phyloP scores from a whole-genome alignment of 2,329 filamentous ascomycete species.

The Colletotrichum sp. region DNA sequence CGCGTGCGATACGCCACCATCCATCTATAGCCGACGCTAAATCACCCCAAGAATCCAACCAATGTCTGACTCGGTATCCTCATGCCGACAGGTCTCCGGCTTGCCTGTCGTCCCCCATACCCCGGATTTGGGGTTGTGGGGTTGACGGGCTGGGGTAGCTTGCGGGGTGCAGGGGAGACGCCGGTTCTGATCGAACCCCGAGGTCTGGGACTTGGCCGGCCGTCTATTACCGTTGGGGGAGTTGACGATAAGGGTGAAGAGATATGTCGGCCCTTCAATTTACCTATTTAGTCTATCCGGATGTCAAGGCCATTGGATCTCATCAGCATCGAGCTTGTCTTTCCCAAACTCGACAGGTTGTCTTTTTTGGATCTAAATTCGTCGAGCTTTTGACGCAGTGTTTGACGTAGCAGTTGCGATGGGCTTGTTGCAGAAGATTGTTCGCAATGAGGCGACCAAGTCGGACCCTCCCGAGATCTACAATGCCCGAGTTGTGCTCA shows the following conservation, averaged over 20 bases:
- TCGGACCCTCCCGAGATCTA: slow-evolving; percentile 72
- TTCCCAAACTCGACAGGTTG: not conserved
- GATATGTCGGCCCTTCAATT: not conserved
- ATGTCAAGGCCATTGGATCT: not conserved
- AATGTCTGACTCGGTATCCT: not conserved
- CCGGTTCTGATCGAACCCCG: not conserved
- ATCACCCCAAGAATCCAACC: not conserved
- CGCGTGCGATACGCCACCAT: not conserved
- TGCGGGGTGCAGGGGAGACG: not conserved
- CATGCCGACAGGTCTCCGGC: not conserved
- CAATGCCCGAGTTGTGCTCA: slow-evolving; percentile 70
- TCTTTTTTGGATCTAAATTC: not conserved
- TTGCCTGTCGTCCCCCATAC: not conserved
- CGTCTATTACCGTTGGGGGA: not conserved
- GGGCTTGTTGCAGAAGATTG: slow-evolving; percentile 37
- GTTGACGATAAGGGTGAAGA: not conserved
- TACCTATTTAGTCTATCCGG: not conserved
- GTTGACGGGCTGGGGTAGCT: not conserved
- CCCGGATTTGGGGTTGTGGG: not conserved
- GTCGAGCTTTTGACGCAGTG: not conserved
- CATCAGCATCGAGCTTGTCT: not conserved
- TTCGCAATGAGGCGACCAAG: slow-evolving; percentile 67
- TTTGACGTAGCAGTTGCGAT: not conserved
- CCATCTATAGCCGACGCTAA: not conserved
- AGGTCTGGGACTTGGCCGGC: not conserved